Evolutionary conservation across 2,329 filamentous ascomycete species (phyloP), one percentile per base, ranked within the genome.

Genomic region (Elsinoe arachidis): DNA sequence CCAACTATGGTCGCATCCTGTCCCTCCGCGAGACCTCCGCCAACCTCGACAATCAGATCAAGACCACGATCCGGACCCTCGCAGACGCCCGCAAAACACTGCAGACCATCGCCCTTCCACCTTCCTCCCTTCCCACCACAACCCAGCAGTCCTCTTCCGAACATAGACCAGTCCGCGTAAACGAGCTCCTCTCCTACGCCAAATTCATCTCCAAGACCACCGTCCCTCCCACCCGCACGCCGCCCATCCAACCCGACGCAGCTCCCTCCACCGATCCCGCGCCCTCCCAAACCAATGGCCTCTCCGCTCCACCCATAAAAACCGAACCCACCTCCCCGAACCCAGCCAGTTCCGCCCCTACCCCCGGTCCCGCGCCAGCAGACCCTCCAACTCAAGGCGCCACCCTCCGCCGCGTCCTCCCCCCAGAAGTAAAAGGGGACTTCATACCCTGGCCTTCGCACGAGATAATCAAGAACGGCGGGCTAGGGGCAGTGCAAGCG

Each of bases 161-260:
- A n/a, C 60, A 70, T 5, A 70, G 70, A 44, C 69, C 75, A 19
- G 74, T 93, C 52, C 80, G 80, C 2, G 88, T 90, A 66, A 79
- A 83, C 44, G 85, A 91, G 63, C 81, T 95, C 0, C 82, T 95
- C 19, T 79, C 77, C 61, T 93, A 89, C 68, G 89, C 88, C 19
- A 85, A 86, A 43, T 84, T 85, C 62, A 93, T 95, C 66, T 87
- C 85, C 69, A 87, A 85, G 68, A 90, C 85, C 62, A 92, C 89
- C 0, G 78, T 90, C 11, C 88, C 89, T 0, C 85, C 85, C 0
- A 81, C 81, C 2, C 75, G 71, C 63, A 46, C 62, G 46, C 59
- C 14, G 23, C 51, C 6, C 52, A 61, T 38, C 53, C 33, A 56
- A 39, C 33, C 58, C 56, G 33, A 43, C 55, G 2, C 56, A 43